Evolutionary conservation across 169 alveolate species (phyloP).

Genomic region (Plasmodium berghei): DNA sequence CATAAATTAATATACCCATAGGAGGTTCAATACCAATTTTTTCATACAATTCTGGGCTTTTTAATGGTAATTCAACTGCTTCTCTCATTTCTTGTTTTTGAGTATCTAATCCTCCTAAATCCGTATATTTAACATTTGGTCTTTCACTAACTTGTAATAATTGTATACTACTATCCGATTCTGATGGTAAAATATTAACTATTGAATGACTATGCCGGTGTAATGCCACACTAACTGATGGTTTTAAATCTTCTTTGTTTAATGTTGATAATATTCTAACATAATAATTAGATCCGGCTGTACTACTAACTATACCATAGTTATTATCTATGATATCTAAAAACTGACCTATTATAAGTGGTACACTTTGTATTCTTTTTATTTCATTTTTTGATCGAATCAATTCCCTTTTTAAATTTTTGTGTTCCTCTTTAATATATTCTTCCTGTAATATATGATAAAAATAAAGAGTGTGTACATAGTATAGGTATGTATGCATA

Average conservation of each 20-base stretch:
- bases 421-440: constrained; percentile 98
- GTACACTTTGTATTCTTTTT: constrained; percentile 98
- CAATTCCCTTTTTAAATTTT: constrained; percentile 96
- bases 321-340: constrained; percentile 97
- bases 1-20: constrained; percentile 98
- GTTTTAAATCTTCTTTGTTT: constrained; percentile 98
- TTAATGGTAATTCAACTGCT: constrained; percentile 99
- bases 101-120: constrained; percentile 98
- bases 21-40: constrained; percentile 99
- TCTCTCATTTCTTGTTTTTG: constrained; percentile 99
- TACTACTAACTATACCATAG: constrained; percentile 97
- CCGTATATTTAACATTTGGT: constrained; percentile 99
- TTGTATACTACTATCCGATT: constrained; percentile 98
- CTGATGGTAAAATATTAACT: constrained; percentile 99
- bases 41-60: constrained; percentile 98
- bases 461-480: neutral
- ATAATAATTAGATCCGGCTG: constrained; percentile 97
- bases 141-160: constrained; percentile 97
- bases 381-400: constrained; percentile 97
- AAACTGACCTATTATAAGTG: constrained; percentile 98
- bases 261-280: constrained; percentile 98
- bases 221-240: constrained; percentile 98
- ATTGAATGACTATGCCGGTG: constrained; percentile 99
- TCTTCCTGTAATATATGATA: constrained; percentile 88
- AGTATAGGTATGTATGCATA: neutral